A percentile compares a stretch with the other conserved stretches of the same genome.
Conservation (phyloP, 2,329 filamentous ascomycete species). For the Fusarium sp. region DNA sequence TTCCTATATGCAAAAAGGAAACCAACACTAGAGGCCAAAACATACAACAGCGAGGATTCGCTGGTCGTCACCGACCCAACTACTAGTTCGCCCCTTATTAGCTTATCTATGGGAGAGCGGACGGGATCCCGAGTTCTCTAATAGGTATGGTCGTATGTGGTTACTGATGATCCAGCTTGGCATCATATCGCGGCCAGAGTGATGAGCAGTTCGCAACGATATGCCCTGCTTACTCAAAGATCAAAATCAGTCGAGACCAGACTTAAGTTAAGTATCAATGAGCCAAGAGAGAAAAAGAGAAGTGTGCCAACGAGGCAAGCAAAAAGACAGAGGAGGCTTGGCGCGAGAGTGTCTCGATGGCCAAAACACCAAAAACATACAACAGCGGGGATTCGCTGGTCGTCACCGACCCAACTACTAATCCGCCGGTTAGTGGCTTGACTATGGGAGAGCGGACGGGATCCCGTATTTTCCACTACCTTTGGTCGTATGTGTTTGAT, state of each 20-base stretch:
- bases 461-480: neutral
- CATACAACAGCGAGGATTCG: conserved; percentile 28
- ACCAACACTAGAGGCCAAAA: neutral
- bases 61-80: conserved; percentile 31
- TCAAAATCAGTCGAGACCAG: too few relatives aligned
- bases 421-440: too few relatives aligned
- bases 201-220: neutral
- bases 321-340: too few relatives aligned
- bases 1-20: neutral
- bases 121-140: conserved; percentile 18
- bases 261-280: too few relatives aligned
- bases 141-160: conserved; percentile 17
- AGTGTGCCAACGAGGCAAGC: too few relatives aligned
- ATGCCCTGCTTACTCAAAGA: too few relatives aligned
- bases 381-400: too few relatives aligned
- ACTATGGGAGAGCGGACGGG: neutral
- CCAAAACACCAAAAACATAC: neutral
- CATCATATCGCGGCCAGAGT: accelerated
- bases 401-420: too few relatives aligned
- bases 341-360: too few relatives aligned
- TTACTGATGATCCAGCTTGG: accelerated
- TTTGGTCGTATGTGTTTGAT: neutral
- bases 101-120: conserved; percentile 24
- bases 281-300: too few relatives aligned
- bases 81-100: conserved; percentile 18